A percentile compares a stretch with the other conserved stretches of the same genome.
Conservation (phyloP, 768 basidiomycete species). For the Brasilioporus rufonigricans region DNA sequence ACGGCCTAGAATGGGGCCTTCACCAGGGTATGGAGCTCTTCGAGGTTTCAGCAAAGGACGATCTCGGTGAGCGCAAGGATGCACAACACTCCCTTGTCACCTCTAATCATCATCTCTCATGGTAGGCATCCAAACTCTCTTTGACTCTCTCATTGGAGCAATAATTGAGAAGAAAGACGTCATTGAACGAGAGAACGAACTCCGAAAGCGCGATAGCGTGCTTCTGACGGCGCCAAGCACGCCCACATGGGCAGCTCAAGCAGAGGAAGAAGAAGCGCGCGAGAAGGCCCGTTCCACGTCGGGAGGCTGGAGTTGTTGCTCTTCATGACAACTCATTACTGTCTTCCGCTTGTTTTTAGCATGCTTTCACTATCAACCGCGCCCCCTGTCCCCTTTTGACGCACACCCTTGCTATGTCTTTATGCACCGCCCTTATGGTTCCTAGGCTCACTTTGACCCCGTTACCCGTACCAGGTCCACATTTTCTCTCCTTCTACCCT, state of each 20-base stretch:
- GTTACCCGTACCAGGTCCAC: slow-evolving; percentile 11
- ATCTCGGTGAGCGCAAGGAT: slow-evolving; percentile 49
- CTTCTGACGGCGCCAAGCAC: slow-evolving; percentile 61
- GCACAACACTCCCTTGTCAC: slow-evolving; percentile 6
- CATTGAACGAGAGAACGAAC: slow-evolving; percentile 79
- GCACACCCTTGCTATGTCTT: slow-evolving; percentile 26
- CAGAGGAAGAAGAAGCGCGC: slow-evolving; percentile 75
- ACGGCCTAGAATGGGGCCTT: slow-evolving; percentile 68
- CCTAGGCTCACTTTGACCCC: slow-evolving; percentile 24
- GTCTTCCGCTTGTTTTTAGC: slow-evolving; percentile 13
- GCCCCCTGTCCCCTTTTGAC: slow-evolving; percentile 7
- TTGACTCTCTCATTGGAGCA: slow-evolving; percentile 73
- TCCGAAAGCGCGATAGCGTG: slow-evolving; percentile 82
- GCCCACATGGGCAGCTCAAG: slow-evolving; percentile 76
- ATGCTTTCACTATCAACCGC: slow-evolving; percentile 22
- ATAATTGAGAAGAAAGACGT: slow-evolving; percentile 76
- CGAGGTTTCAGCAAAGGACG: slow-evolving; percentile 91
- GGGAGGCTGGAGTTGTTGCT: slow-evolving; percentile 70
- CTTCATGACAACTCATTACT: slow-evolving; percentile 32
- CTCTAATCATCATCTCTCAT: slow-evolving; percentile 7
- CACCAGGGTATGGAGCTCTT: slow-evolving; percentile 84
- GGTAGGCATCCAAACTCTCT: slow-evolving; percentile 76
- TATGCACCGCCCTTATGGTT: slow-evolving; percentile 26
- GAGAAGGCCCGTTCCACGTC: slow-evolving; percentile 46
- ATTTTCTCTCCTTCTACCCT: slow-evolving; percentile 19